phyloP scores from a whole-genome alignment of 2,329 filamentous ascomycete genomes.

The Fusarium vanettenii region DNA sequence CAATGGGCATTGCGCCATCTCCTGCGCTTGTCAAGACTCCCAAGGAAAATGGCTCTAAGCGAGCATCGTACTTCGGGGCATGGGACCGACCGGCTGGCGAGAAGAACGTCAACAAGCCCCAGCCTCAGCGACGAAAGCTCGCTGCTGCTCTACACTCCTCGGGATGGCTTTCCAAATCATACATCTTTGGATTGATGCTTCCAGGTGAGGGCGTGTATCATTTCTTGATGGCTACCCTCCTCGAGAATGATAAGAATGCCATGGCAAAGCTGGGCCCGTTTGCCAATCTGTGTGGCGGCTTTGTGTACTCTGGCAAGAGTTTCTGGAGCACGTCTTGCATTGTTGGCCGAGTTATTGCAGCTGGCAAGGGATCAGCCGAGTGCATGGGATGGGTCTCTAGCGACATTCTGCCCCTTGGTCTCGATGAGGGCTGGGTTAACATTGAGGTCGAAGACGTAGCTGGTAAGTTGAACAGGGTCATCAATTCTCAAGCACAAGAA shows the following conservation, averaged over 20 bases:
- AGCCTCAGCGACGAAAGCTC: slow-evolving; percentile 63
- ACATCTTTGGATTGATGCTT: slow-evolving; percentile 72
- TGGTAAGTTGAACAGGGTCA: slow-evolving; percentile 52
- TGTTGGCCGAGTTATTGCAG: slow-evolving; percentile 73
- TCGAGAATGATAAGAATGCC: slow-evolving; percentile 73
- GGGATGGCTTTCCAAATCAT: slow-evolving; percentile 76
- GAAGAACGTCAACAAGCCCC: slow-evolving; percentile 43
- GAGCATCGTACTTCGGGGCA: slow-evolving; percentile 61
- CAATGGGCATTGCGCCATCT: slow-evolving; percentile 45
- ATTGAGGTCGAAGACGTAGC: slow-evolving; percentile 66
- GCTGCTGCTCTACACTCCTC: slow-evolving; percentile 68
- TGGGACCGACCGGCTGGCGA: slow-evolving; percentile 50
- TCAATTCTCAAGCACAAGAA: not conserved
- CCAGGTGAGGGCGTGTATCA: slow-evolving; percentile 73
- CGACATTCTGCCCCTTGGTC: slow-evolving; percentile 64
- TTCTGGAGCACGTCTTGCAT: slow-evolving; percentile 77
- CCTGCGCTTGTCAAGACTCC: slow-evolving; percentile 53
- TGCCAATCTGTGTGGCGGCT: slow-evolving; percentile 73
- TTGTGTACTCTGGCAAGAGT: slow-evolving; percentile 71
- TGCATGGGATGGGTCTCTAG: slow-evolving; percentile 78
- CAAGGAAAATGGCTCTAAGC: slow-evolving; percentile 49
- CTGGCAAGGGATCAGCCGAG: slow-evolving; percentile 70
- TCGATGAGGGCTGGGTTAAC: slow-evolving; percentile 69
- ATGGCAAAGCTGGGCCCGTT: slow-evolving; percentile 68
- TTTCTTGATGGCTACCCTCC: slow-evolving; percentile 72